Percentiles rank a stretch among this genome's conserved stretches.
These are phyloP conservation scores for Malbranchea zuffiana DNA, from an alignment of 2,329 filamentous ascomycete species.

Conservation along the genomic window DNA sequence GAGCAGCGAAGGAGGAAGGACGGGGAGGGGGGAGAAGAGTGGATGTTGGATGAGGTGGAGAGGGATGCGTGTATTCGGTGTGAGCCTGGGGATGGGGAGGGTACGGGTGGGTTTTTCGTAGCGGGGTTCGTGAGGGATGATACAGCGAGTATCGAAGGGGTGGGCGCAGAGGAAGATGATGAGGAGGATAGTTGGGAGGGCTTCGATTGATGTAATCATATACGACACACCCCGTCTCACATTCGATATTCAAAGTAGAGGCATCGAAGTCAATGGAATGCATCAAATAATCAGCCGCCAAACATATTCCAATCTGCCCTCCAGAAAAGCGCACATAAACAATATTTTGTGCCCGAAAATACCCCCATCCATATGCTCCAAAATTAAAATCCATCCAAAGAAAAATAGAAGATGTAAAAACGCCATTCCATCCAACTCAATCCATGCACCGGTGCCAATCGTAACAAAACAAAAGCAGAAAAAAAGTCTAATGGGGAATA, in stretches of 20 bases:
- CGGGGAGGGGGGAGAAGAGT: conserved; percentile 9
- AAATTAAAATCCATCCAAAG: too few relatives aligned
- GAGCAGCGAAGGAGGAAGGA: conserved; percentile 8
- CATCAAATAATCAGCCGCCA: too few relatives aligned
- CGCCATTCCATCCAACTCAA: neutral
- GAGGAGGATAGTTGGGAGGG: conserved; percentile 9
- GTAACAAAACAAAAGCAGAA: neutral
- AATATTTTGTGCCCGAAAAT: too few relatives aligned
- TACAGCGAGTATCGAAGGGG: conserved; percentile 23
- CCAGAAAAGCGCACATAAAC: too few relatives aligned
- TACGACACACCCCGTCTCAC: too few relatives aligned
- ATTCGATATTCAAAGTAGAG: too few relatives aligned
- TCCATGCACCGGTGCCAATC: neutral
- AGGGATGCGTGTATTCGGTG: conserved; percentile 68
- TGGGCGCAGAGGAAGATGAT: conserved; percentile 12
- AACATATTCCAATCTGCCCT: too few relatives aligned
- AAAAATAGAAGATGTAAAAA: conserved; percentile 2
- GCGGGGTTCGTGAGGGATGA: conserved; percentile 65
- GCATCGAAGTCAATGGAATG: too few relatives aligned
- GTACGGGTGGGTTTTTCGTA: conserved; percentile 93
- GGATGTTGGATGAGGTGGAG: conserved; percentile 34
- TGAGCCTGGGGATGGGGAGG: conserved; percentile 66
- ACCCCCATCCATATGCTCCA: too few relatives aligned
- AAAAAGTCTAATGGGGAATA: neutral
- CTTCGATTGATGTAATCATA: too few relatives aligned